Conservation (phyloP, 306 rosid genomes). For the Urtica urens region DNA sequence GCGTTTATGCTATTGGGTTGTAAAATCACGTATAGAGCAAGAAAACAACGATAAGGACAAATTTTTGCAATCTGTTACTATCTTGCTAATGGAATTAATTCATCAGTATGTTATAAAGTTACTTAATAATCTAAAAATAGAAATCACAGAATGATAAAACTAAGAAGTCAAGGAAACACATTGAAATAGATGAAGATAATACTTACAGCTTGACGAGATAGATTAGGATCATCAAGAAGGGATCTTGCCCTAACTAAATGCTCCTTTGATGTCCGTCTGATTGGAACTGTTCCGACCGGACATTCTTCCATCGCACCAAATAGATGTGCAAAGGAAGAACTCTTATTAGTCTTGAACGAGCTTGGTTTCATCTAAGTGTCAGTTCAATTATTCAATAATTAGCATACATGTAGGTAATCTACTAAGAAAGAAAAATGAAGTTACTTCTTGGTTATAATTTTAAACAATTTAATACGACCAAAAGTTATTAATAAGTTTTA, state of each 20-base stretch:
- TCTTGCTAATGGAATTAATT: no score
- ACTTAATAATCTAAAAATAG: no score
- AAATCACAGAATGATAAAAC: no score
- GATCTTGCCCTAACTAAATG: conserved; percentile 10
- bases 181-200: background rate
- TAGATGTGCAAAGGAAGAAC: background rate
- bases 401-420: background rate
- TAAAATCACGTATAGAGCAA: no score
- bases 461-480: background rate
- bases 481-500: no score
- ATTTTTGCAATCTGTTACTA: no score
- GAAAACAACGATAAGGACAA: no score
- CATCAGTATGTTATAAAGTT: no score
- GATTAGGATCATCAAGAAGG: background rate
- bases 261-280: conserved; percentile 7
- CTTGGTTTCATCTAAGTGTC: conserved; percentile 2
- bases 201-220: background rate
- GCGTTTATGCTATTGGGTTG: no score
- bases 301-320: background rate
- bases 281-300: conserved; percentile 14
- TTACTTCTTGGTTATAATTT: background rate
- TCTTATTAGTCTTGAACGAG: background rate
- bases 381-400: no score
- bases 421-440: background rate
- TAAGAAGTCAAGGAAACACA: no score